Percentiles rank a stretch among this genome's conserved stretches.
Conservation (phyloP, 371 early-diverging fungal species). For the Mucor irregularis region DNA sequence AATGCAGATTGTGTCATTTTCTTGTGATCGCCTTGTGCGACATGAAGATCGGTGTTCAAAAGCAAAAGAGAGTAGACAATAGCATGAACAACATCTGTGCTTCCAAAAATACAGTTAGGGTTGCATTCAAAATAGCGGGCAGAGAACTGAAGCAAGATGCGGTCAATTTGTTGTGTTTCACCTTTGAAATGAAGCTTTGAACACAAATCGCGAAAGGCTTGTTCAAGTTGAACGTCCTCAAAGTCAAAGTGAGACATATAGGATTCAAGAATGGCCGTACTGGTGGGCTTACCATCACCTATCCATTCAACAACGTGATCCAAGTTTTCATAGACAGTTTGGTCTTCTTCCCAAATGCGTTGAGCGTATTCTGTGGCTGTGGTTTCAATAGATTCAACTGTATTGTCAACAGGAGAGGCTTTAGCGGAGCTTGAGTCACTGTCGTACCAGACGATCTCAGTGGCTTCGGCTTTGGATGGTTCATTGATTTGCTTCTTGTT, state of each 20-base stretch:
- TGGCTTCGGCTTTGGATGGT: not conserved
- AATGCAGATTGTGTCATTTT: slow-evolving; percentile 58
- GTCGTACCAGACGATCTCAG: slow-evolving; percentile 10
- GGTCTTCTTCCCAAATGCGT: slow-evolving; percentile 44
- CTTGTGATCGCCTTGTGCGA: slow-evolving; percentile 62
- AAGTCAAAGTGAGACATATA: slow-evolving; percentile 80
- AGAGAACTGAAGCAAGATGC: slow-evolving; percentile 73
- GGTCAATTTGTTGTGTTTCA: slow-evolving; percentile 84
- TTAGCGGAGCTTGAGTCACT: not conserved
- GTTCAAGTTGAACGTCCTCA: slow-evolving; percentile 61
- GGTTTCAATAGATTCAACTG: not conserved
- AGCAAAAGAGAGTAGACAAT: slow-evolving; percentile 81
- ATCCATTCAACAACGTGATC: slow-evolving; percentile 45
- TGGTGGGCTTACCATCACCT: slow-evolving; percentile 45
- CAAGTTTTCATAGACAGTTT: slow-evolving; percentile 34
- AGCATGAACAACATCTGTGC: slow-evolving; percentile 70
- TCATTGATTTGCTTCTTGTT: slow-evolving; percentile 2
- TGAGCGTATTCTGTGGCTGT: slow-evolving; percentile 23
- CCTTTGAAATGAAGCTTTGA: slow-evolving; percentile 74
- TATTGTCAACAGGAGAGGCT: not conserved
- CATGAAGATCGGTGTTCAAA: slow-evolving; percentile 89
- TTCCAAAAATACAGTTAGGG: slow-evolving; percentile 47
- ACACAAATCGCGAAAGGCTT: slow-evolving; percentile 72
- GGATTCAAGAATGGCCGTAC: slow-evolving; percentile 52
- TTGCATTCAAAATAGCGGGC: slow-evolving; percentile 76